phyloP scores from a whole-genome alignment of 306 rosid species.

The Chamaecrista fasciculata region DNA sequence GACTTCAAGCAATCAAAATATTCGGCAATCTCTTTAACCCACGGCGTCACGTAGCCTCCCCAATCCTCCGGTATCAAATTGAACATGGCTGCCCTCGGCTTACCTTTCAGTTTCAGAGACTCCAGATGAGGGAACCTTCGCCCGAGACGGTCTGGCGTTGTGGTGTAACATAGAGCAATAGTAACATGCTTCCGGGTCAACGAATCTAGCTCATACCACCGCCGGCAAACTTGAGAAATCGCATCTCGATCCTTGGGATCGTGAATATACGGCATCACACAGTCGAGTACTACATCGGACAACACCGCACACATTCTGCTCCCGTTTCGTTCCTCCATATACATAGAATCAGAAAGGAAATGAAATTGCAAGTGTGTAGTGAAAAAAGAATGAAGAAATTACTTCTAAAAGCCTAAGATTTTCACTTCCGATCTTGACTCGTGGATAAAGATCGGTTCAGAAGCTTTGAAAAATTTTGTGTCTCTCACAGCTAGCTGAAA shows the following conservation, averaged over 20 bases:
- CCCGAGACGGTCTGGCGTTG: conserved; percentile 69
- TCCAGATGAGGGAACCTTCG: conserved; percentile 67
- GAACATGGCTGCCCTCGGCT: conserved; percentile 97
- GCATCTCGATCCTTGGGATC: conserved; percentile 84
- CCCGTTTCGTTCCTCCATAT: conserved; percentile 37
- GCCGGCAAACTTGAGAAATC: conserved; percentile 77
- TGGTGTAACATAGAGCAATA: conserved; percentile 89
- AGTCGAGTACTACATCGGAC: conserved; percentile 58
- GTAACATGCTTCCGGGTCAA: conserved; percentile 86
- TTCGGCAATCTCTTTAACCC: conserved; percentile 67
- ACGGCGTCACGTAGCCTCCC: conserved; percentile 89
- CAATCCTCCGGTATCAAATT: conserved; percentile 93
- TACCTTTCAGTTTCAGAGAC: conserved; percentile 79
- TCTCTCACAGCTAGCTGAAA: background rate
- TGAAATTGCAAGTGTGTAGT: background rate
- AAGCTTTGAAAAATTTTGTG: background rate
- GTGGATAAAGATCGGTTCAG: conserved; percentile 16
- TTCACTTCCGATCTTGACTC: background rate
- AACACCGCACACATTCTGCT: conserved; percentile 23
- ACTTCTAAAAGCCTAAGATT: background rate
- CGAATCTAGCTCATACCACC: conserved; percentile 88
- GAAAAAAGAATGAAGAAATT: background rate
- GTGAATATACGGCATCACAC: conserved; percentile 72
- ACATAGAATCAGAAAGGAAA: background rate
- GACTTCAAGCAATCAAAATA: conserved; percentile 65